Evolutionary conservation across 768 basidiomycete species (phyloP), one percentile per base, ranked within the genome.

Genomic region (Tricholoma terreum): DNA sequence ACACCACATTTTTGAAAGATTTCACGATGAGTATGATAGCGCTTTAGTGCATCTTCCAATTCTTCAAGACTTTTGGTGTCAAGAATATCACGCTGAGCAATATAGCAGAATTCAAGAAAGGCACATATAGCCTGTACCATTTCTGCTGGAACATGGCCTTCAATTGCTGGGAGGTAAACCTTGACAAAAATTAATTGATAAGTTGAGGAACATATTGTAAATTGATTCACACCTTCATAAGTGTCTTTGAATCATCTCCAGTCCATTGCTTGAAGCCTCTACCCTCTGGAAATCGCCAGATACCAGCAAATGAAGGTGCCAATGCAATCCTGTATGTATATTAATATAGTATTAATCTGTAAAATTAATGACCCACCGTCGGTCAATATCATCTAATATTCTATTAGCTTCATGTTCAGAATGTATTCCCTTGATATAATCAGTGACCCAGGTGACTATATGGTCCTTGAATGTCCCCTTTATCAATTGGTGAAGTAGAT

Each of bases 381-480:
- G 57, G 36, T 72, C 67, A 27, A 71, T 71, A 30, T 72, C 71
- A 19, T 58, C 62, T 40, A 72, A 49, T 27, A 72, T 71, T 36
- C 49, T 34, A 1, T 55, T 52, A 1, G 68, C 71, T 8, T 50
- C 34, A 4, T 30, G 14, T 43, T 54, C 45, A 3, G 56, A 36
- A 19, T 71, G 59, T 4, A 11, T 54, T 8, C 42, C 11, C 14
- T 57, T 43, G 8, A 73, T 48, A 45, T 71, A 72, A 15, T 63
- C 50, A 1, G 55, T 54, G 2, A 73, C 63, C 71, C 71, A 71
- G 6, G 56, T 59, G 3, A 73, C 63, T 1, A 71, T 58, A 54
- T 73, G 69, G 40, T 71, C 71, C 50, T 70, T 71, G 61, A 71
- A 70, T 5, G 60, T 58, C 3, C 68, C 67, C 52, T 70, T 69